These are phyloP conservation scores for Podosphaera fusca DNA, from an alignment of 2,329 filamentous ascomycete species.

Conservation along the genomic window DNA sequence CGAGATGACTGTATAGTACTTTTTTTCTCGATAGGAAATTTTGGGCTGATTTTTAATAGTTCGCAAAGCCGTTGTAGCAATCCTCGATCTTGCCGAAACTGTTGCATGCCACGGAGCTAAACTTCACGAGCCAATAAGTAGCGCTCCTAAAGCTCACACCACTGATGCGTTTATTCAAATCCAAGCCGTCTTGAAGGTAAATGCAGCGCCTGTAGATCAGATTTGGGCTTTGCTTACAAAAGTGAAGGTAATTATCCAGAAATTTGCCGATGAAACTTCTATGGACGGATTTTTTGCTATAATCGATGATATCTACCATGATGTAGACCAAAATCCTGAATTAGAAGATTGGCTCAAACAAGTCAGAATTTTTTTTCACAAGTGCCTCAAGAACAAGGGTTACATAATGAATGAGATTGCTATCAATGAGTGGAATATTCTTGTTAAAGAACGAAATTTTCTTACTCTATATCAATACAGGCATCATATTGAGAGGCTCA, in stretches of 20 bases:
- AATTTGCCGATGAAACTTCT: constrained; percentile 87
- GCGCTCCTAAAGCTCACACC: constrained; percentile 46
- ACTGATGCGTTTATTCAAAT: constrained; percentile 42
- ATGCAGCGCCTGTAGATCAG: not conserved
- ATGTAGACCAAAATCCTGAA: constrained; percentile 70
- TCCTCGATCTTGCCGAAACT: constrained; percentile 62
- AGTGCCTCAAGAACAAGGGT: constrained; percentile 68
- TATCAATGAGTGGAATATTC: constrained; percentile 56
- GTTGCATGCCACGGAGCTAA: constrained; percentile 56
- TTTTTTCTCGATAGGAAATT: not conserved
- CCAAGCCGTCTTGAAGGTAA: constrained; percentile 48
- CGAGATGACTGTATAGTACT: constrained; percentile 54
- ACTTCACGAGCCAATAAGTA: constrained; percentile 38
- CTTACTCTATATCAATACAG: constrained; percentile 78
- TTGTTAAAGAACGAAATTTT: constrained; percentile 70
- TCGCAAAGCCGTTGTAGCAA: constrained; percentile 68
- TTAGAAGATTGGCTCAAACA: constrained; percentile 75
- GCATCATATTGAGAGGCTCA: constrained; percentile 59
- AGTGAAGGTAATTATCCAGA: constrained; percentile 54
- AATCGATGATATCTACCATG: constrained; percentile 64
- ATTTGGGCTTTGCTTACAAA: constrained; percentile 17
- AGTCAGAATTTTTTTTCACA: constrained; percentile 55
- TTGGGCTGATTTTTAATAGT: constrained; percentile 24
- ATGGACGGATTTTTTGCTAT: constrained; percentile 66
- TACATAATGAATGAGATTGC: constrained; percentile 69